Evolutionary conservation across 352 stramenopile genomes (phyloP), one percentile per base, ranked within the genome.

Genomic region (Phytopythium vexans): DNA sequence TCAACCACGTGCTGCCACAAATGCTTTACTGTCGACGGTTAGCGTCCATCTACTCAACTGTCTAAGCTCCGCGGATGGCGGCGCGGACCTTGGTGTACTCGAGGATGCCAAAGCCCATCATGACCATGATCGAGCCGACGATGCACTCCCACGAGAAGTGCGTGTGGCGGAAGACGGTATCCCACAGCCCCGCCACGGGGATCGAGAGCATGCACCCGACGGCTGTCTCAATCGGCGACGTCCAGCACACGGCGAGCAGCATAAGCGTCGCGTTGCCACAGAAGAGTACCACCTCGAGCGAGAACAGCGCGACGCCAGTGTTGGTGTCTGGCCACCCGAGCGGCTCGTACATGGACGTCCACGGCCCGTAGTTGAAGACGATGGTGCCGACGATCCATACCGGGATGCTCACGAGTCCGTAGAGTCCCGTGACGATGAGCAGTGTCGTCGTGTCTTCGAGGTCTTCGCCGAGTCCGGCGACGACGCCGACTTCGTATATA

Each of bases 131-230:
- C 14, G 67, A 66, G 8, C 67, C 67, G 16, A 59, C 41, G 15
- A 76, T 58, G 36, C 67, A 72, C 51, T 70, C 59, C 50, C 35
- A 52, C 2, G 63, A 67, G 38, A 76, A 72, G 4, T 52, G 40
- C 4, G 59, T 66, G 35, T 60, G 46, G 57, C 72, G 59, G 49
- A 76, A 21, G 33, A 62, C 11, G 12, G 51, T 56, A 45, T 76
- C 67, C n/a, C 71, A 35, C 8, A 70, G 9, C 3, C 49, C 63
- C 15, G 67, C 67, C 27, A 76, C 51, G 3, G 67, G 67, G 38
- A 76, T 76, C 53, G 63, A 72, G 47, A 76, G 58, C 67, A 76
- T 72, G 36, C 56, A 70, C 2, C 63, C 60, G 45, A 67, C 63
- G 47, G 63, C 72, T 12, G 67, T 76, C 47, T 72, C 63, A 6